phyloP scores from a whole-genome alignment of 2,329 filamentous ascomycete species.

The Fusarium tuaranense region DNA sequence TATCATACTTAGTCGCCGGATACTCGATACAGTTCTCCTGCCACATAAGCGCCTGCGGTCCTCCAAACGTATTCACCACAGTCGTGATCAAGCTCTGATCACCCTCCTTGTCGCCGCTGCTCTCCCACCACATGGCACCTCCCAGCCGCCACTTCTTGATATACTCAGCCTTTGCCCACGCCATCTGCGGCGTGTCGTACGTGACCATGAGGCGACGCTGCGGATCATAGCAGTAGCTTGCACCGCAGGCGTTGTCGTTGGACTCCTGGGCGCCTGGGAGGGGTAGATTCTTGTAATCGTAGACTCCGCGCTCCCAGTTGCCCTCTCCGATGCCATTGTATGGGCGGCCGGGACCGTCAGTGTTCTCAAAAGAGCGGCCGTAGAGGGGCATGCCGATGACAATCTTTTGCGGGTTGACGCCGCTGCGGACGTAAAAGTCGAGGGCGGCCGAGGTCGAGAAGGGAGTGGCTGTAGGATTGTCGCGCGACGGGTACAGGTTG shows the following conservation, averaged over 20 bases:
- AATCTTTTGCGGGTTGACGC: constrained; percentile 77
- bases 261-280: constrained; percentile 72
- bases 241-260: constrained; percentile 72
- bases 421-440: constrained; percentile 73
- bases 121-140: constrained; percentile 99
- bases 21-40: constrained; percentile 71
- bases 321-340: constrained; percentile 82
- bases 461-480: constrained; percentile 75
- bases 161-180: constrained; percentile 76
- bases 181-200: constrained; percentile 80
- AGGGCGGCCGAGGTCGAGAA: constrained; percentile 82
- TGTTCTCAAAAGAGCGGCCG: constrained; percentile 85
- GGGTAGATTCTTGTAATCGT: constrained; percentile 90
- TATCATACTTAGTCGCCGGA: constrained; percentile 77
- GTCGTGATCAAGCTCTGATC: constrained; percentile 75
- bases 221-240: constrained; percentile 82
- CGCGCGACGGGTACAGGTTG: constrained; percentile 74
- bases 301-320: constrained; percentile 86
- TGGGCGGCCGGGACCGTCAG: constrained; percentile 76
- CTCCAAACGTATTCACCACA: constrained; percentile 71
- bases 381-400: constrained; percentile 94
- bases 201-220: constrained; percentile 75
- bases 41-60: constrained; percentile 60
- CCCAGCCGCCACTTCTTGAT: constrained; percentile 76
- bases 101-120: constrained; percentile 78